Evolutionary conservation across 1,284 basidiomycete genomes (phyloP), one percentile per base, ranked within the genome.

Genomic region (Irpex sp.): DNA sequence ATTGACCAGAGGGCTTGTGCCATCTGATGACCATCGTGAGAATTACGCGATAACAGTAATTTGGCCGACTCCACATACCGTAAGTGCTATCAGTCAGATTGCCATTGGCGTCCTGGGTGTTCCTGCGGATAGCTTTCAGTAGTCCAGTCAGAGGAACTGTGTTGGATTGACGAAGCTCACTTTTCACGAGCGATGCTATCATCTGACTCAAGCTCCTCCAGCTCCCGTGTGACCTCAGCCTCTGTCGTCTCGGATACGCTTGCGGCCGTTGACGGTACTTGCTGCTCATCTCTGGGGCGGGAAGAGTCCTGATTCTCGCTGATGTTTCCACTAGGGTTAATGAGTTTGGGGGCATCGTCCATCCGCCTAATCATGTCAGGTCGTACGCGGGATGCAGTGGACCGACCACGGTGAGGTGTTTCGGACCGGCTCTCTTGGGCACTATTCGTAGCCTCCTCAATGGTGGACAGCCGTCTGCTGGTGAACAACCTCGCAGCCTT

Each of bases 321-420:
- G 49, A 89, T 80, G 81, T 80, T 85, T 8, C 91, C 94, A 75
- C 89, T 95, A 1, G 92, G 92, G 72, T 96, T 89, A 53, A 97
- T 83, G n/a, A 87, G 81, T 65, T 89, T 90, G 1, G 93, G 92
- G 0, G 87, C 87, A 58, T 85, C 86, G 61, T 93, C 89, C 76
- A 93, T 85, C 46, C 94, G 81, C 49, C 88, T 86, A 68, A 97
- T 95, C 94, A 96, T 96, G 65, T 93, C 88, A 37, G 89, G 81
- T 49, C 84, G 78, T n/a, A 95, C 67, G 37, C 68, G 70, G 33
- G 66, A 17, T 31, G 53, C 35, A 5, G 55, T 53, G 19, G 66
- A 62, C 7, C 66, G 61, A 11, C 66, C 70, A 19, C 63, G 61
- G 3, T 63, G 62, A 17, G 66, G 59, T 15, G 55, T 55, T 1